phyloP scores from a whole-genome alignment of 192 early-diverging fungal genomes.

The Rhizophagus sp. region DNA sequence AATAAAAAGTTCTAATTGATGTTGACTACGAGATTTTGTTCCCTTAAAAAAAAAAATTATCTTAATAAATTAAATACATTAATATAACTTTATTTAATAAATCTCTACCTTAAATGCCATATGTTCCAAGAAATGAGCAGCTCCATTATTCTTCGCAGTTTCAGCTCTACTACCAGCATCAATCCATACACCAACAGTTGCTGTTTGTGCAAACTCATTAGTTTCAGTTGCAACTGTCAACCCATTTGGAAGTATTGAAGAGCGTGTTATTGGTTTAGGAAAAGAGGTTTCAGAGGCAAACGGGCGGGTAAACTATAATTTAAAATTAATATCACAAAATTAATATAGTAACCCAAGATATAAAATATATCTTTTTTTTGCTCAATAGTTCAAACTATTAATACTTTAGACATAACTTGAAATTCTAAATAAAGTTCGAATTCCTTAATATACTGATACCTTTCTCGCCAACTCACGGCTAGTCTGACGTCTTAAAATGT shows the following conservation, averaged over 20 bases:
- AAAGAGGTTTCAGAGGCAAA: constrained; percentile 51
- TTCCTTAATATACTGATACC: constrained; percentile 1
- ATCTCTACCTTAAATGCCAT: constrained; percentile 91
- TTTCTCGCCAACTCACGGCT: constrained; percentile 20
- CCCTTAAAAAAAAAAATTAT: constrained; percentile 54
- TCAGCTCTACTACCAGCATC: constrained; percentile 87
- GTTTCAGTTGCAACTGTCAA: constrained; percentile 83
- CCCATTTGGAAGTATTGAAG: constrained; percentile 75
- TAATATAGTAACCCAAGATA: not conserved
- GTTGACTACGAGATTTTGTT: constrained; percentile 82
- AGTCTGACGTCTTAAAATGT: not conserved
- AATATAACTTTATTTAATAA: not conserved
- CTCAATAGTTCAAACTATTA: too few relatives aligned
- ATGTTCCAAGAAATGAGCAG: constrained; percentile 98
- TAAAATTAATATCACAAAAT: not conserved
- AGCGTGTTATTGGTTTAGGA: constrained; percentile 54
- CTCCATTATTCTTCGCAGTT: constrained; percentile 84
- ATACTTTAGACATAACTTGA: too few relatives aligned
- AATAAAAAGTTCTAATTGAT: constrained; percentile 91
- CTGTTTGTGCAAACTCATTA: constrained; percentile 78
- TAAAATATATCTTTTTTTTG: not conserved
- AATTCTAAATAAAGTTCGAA: too few relatives aligned
- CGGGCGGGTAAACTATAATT: constrained; percentile 47
- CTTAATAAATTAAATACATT: not conserved
- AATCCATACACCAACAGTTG: constrained; percentile 89